A percentile compares a stretch with the other conserved stretches of the same genome.
Conservation (phyloP, 225 moss, liverwort and hornwort genomes). For the Pseudoscleropodium purum region DNA sequence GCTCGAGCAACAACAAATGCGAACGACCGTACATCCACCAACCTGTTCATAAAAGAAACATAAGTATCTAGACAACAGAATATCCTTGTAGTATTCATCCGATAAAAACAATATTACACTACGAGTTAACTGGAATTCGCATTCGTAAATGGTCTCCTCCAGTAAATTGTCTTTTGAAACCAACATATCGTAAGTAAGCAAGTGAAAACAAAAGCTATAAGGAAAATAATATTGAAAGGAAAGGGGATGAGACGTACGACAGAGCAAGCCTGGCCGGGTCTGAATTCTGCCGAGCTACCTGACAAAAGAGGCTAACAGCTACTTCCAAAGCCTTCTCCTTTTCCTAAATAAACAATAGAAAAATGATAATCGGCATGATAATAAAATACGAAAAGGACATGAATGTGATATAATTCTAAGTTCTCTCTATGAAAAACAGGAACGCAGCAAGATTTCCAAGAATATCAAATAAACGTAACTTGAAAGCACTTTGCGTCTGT, state of each 20-base stretch:
- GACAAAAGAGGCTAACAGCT: slow-evolving; percentile 69
- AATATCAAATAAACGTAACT: not conserved
- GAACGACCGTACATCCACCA: slow-evolving; percentile 69
- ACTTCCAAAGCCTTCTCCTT: slow-evolving; percentile 84
- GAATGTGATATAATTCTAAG: not conserved
- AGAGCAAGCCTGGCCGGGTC: slow-evolving; percentile 59
- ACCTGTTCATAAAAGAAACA: slow-evolving; percentile 26
- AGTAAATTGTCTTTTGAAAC: not conserved
- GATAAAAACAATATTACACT: not conserved
- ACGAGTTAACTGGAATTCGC: not conserved
- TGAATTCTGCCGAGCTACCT: slow-evolving; percentile 48
- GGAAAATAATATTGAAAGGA: not conserved
- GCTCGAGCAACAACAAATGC: slow-evolving; percentile 78
- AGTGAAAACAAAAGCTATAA: not conserved
- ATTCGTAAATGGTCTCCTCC: not conserved
- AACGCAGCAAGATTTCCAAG: not conserved
- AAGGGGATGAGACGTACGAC: slow-evolving; percentile 30
- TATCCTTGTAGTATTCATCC: not conserved
- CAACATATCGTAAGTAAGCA: not conserved
- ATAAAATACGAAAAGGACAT: not conserved
- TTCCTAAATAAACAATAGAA: slow-evolving; percentile 30
- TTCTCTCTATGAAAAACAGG: not conserved
- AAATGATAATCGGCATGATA: not conserved
- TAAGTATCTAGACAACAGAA: not conserved
- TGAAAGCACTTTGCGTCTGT: not conserved